phyloP scores from a whole-genome alignment of 371 early-diverging fungal genomes.

The Modicella reniformis region DNA sequence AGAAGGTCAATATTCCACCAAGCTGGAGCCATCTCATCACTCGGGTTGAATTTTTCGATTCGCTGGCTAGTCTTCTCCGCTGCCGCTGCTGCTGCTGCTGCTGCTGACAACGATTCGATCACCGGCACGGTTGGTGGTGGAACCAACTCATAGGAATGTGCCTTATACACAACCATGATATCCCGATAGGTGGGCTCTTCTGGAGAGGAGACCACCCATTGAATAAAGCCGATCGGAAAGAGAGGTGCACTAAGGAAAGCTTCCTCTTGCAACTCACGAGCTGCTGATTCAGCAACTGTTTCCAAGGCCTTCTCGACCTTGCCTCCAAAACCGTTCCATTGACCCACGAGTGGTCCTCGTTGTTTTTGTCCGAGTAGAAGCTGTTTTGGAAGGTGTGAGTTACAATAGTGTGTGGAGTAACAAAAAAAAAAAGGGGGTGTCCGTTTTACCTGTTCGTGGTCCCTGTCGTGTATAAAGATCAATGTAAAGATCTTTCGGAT shows the following conservation, averaged over 20 bases:
- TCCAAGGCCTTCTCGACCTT: conserved; percentile 41
- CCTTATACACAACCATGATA: conserved; percentile 46
- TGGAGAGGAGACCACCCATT: conserved; percentile 32
- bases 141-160: conserved; percentile 13
- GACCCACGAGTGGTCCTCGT: conserved; percentile 40
- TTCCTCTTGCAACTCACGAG: conserved; percentile 41
- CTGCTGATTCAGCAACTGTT: conserved; percentile 30
- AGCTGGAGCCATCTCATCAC: conserved; percentile 51
- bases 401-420: neutral
- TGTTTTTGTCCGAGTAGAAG: conserved; percentile 37
- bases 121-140: neutral
- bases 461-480: conserved; percentile 46
- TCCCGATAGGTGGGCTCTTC: conserved; percentile 21
- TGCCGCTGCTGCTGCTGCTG: neutral
- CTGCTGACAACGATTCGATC: neutral
- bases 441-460: conserved; percentile 28
- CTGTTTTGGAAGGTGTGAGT: conserved; percentile 4
- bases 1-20: conserved; percentile 36
- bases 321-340: conserved; percentile 55
- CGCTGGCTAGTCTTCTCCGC: neutral
- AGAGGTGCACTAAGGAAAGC: conserved; percentile 40
- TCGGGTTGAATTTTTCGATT: conserved; percentile 25
- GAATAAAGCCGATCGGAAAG: conserved; percentile 37
- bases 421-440: neutral
- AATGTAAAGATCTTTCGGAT: conserved; percentile 46